phyloP scores from a whole-genome alignment of 257 asterid species.

The Fraxinus pennsylvanica region DNA sequence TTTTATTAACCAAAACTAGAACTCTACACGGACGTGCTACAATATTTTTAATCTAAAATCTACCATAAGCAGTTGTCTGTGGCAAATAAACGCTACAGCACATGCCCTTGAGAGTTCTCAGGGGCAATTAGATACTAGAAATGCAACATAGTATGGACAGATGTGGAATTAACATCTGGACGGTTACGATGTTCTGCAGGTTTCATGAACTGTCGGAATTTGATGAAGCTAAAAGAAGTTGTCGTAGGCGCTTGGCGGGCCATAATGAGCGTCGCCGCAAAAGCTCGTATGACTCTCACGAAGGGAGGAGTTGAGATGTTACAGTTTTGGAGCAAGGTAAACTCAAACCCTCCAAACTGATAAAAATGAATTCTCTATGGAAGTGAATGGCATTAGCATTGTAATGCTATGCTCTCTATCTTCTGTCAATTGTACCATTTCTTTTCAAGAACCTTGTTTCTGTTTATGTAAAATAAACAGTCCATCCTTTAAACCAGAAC shows the following conservation, averaged over 20 bases:
- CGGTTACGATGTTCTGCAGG: conserved; percentile 46
- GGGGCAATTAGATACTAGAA: not conserved
- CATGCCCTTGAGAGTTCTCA: not conserved
- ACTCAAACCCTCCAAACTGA: not conserved
- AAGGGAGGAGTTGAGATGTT: conserved; percentile 31
- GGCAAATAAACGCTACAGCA: not conserved
- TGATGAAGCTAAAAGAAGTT: conserved; percentile 85
- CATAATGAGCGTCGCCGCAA: conserved; percentile 92
- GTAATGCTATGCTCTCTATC: conserved; percentile 60
- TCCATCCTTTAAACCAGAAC: not conserved
- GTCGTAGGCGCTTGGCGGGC: conserved; percentile 87
- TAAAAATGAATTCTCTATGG: conserved; percentile 10
- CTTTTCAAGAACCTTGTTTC: conserved; percentile 14
- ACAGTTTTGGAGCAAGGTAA: not conserved
- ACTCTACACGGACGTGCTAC: too few species aligned
- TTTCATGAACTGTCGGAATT: conserved; percentile 81
- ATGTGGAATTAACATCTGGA: conserved; percentile 12
- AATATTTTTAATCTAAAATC: not conserved
- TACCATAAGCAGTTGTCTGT: not conserved
- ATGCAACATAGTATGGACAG: not conserved
- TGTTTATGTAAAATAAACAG: not conserved
- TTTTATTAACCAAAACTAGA: not conserved
- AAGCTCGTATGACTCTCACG: conserved; percentile 57
- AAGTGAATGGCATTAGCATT: not conserved
- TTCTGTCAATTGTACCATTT: conserved; percentile 66